Percentiles rank a stretch among this genome's conserved stretches.
These are phyloP conservation scores for Ophiostoma himal-ulmi DNA, from an alignment of 2,329 filamentous ascomycete species.

Conservation along the genomic window DNA sequence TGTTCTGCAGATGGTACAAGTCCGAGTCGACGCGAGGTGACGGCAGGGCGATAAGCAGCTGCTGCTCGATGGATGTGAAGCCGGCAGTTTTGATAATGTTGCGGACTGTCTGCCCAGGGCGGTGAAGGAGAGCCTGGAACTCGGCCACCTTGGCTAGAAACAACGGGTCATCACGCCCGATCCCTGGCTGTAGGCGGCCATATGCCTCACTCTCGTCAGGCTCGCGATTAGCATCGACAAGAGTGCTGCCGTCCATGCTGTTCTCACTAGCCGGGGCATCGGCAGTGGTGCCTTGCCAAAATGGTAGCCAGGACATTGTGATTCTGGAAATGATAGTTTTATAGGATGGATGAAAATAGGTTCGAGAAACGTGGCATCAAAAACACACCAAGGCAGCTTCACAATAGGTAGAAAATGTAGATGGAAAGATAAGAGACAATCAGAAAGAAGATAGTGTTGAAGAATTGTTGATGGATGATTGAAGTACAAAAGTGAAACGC, in stretches of 20 bases:
- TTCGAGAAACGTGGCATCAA: background rate
- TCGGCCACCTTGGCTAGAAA: conserved; percentile 9
- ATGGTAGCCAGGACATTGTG: conserved; percentile 2
- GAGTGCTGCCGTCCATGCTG: background rate
- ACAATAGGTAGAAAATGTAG: background rate
- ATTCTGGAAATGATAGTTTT: background rate
- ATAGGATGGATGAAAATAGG: too few relatives aligned
- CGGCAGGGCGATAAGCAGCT: conserved; percentile 3
- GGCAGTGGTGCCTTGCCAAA: background rate
- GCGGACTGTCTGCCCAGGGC: background rate
- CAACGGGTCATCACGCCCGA: conserved; percentile 7
- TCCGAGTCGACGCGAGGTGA: background rate
- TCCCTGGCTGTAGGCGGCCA: background rate
- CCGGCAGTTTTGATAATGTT: background rate
- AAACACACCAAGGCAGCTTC: background rate
- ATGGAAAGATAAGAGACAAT: background rate
- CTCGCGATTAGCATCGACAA: background rate
- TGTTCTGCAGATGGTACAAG: background rate
- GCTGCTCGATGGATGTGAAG: conserved; percentile 16
- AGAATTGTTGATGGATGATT: background rate
- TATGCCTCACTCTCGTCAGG: background rate
- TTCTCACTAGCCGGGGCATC: background rate
- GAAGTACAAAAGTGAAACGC: background rate
- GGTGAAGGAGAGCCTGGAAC: background rate
- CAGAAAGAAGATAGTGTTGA: background rate